Base-by-base conservation (phyloP, 768 basidiomycete species). In the Psilocybe tampanensis region DNA sequence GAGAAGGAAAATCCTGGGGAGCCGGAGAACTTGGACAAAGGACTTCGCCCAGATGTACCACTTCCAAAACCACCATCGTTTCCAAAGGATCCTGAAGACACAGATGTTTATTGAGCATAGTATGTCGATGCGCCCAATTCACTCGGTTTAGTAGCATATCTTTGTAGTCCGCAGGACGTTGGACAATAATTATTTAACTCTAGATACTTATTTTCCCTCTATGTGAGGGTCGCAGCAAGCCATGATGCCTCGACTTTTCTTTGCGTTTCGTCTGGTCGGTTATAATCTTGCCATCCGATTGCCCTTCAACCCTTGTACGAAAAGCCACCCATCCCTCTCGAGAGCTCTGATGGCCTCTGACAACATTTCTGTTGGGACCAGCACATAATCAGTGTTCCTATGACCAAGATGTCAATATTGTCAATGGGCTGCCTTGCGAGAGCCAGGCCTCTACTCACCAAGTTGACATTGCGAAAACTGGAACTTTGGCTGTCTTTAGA, bases 361-460 rank as follows among this genome's bases (percentile, higher is more conserved):
- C 8, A 76, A 62, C 65, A 75, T 75, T 29, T 73, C 77, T 51
- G 69, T 72, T 15, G 82, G 80, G 19, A 89, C 79, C 22, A 88
- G 68, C 11, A 88, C 71, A 64, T 84, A 86, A 64, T 88, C 86
- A 5, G 86, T 88, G 66, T 86, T 85, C 85, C 85, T 88, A 58
- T 19, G 24, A 17, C 21, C n/a, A 11, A 26, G 33, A 43, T 23
- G 33, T 47, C 19, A 47, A 39, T 29, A n/a, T n/a, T n/a, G n/a
- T n/a, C n/a, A n/a, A n/a, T n/a, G n/a, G n/a, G n/a, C n/a, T n/a
- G n/a, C n/a, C n/a, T n/a, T n/a, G n/a, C n/a, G n/a, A n/a, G n/a
- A n/a, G 41, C 19, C 8, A 41, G 13, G 9, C 19, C n/a, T 12
- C 2, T 19, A 22, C 75, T 58, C 59, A 86, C 85, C 83, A 90